Base-by-base conservation (phyloP, 2,329 filamentous ascomycete genomes). In the Xenoacremonium recifei region DNA sequence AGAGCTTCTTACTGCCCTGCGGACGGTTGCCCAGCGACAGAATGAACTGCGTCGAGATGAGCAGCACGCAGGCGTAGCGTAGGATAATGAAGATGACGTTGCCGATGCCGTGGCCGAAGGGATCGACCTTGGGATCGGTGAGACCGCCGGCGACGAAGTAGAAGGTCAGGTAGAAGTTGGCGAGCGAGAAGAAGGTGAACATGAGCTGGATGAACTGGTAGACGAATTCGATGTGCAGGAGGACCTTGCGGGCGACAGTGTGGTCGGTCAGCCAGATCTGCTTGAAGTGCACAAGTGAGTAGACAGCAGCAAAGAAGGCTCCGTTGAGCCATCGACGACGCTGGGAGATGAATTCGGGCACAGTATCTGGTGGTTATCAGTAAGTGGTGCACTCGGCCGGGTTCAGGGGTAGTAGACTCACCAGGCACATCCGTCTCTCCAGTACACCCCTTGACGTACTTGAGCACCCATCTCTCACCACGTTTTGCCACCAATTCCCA, bases 121-220 rank as follows among this genome's bases (percentile, higher is more conserved):
- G 95, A 64, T 99, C 93, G 51, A 95, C 74, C 19, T 73, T 72
- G 0, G 80, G 71, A 58, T 97, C 89, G 1, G 87, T 79, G 13
- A 99, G 77, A 30, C 91, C 95, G 32, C 93, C 93, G 17, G 90
- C 90, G 53, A 99, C 85, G 72, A 99, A 99, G 77, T 91, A 99
- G 71, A 99, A 99, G 44, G 91, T 95, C 39, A 99, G 83, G 66
- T 97, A 99, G 75, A 97, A 99, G 73, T 99, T 99, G 66, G 92
- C 91, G 30, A 99, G 82, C 10, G 92, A 96, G 73, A 99, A 97
- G 73, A 89, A 99, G 34, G 93, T 99, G 72, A 99, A 99, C 47
- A 95, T 67, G 12, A 99, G 80, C 60, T 90, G 87, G 54, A 97
- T 77, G 63, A 95, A 85, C 64, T 99, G 93, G 67, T 99, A 99